phyloP scores from a whole-genome alignment of 257 asterid genomes.

The Mentha longifolia region DNA sequence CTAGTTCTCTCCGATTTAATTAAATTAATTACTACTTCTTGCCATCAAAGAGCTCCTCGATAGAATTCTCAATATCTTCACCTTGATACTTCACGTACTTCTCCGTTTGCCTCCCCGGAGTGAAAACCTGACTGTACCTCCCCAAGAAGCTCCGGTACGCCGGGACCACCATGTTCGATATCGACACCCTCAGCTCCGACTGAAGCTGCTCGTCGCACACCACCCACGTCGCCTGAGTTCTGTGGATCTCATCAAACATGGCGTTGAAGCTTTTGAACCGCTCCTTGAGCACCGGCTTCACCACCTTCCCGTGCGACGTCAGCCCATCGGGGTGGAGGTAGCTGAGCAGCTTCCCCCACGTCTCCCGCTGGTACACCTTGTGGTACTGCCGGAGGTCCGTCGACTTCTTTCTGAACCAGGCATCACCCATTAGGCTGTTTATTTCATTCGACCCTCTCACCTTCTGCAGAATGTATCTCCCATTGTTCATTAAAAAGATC shows the following conservation, averaged over 20 bases:
- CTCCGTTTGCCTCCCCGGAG: slow-evolving; percentile 94
- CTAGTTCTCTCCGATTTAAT: neutral
- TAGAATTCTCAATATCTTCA: slow-evolving; percentile 73
- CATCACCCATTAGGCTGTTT: slow-evolving; percentile 60
- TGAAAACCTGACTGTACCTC: slow-evolving; percentile 70
- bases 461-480: slow-evolving; percentile 84
- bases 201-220: slow-evolving; percentile 90
- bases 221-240: slow-evolving; percentile 80
- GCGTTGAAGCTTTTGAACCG: slow-evolving; percentile 83
- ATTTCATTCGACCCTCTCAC: slow-evolving; percentile 58
- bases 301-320: slow-evolving; percentile 67
- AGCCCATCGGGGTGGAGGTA: slow-evolving; percentile 71
- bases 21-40: slow-evolving; percentile 49
- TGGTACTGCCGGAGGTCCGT: slow-evolving; percentile 76
- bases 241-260: slow-evolving; percentile 80
- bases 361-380: slow-evolving; percentile 85
- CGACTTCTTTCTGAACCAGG: slow-evolving; percentile 75
- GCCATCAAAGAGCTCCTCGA: slow-evolving; percentile 87
- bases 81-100: slow-evolving; percentile 85
- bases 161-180: slow-evolving; percentile 92
- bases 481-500: slow-evolving; percentile 96
- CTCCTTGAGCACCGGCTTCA: slow-evolving; percentile 83
- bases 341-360: slow-evolving; percentile 75
- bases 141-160: slow-evolving; percentile 85
- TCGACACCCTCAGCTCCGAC: slow-evolving; percentile 88